These are phyloP conservation scores for Setomelanomma holmii DNA, from an alignment of 2,329 filamentous ascomycete species.

Conservation along the genomic window DNA sequence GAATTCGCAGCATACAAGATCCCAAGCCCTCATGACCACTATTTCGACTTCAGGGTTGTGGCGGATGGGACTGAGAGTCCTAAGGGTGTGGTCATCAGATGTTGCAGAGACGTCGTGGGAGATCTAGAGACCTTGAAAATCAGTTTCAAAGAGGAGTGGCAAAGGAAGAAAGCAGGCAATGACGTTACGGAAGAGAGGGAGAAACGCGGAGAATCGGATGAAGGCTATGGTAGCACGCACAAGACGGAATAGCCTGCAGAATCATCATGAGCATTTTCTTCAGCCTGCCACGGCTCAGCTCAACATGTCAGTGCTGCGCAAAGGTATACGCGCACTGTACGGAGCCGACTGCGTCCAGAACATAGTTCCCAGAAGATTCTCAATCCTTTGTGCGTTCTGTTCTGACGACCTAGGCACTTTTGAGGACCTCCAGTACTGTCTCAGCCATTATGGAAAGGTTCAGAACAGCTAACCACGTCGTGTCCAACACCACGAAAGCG, in stretches of 20 bases:
- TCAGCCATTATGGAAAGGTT: no score
- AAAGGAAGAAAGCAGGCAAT: neutral
- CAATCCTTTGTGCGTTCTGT: neutral
- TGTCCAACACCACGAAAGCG: neutral
- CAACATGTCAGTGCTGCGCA: neutral
- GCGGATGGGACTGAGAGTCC: slow-evolving; percentile 88
- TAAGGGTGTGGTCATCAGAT: slow-evolving; percentile 81
- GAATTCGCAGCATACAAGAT: slow-evolving; percentile 91
- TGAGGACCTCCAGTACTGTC: no score
- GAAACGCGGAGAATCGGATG: neutral
- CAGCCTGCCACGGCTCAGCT: no score
- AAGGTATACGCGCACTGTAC: neutral
- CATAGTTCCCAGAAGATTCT: neutral
- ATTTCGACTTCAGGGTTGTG: slow-evolving; percentile 79
- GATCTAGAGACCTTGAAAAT: slow-evolving; percentile 80
- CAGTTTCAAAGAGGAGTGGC: slow-evolving; percentile 83
- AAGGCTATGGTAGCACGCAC: neutral
- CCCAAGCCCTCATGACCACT: slow-evolving; percentile 38
- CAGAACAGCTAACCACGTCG: no score
- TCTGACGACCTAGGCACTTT: neutral
- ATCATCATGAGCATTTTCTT: no score
- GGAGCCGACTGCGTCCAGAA: neutral
- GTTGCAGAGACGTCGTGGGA: slow-evolving; percentile 81
- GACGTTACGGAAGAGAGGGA: neutral
- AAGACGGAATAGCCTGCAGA: neutral